phyloP scores from a whole-genome alignment of 192 early-diverging fungal genomes.

The Polychytrium aggregatum region DNA sequence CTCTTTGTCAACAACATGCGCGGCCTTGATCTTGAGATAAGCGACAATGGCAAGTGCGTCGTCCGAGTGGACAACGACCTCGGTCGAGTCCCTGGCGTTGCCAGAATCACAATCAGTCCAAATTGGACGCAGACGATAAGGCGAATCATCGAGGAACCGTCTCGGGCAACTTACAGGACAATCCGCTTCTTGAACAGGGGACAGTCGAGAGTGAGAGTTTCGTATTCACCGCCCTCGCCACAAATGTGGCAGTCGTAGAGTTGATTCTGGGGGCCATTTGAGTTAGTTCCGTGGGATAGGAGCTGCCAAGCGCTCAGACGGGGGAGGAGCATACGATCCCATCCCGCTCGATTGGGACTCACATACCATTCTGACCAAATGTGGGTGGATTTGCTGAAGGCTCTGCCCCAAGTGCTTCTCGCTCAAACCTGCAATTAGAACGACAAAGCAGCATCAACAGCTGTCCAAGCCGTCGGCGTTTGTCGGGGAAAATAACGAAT shows the following conservation, averaged over 20 bases:
- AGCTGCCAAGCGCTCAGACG: no score
- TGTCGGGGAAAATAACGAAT: no score
- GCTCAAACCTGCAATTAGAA: conserved; percentile 44
- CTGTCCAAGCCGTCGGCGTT: no score
- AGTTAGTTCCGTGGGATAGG: no score
- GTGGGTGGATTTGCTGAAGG: conserved; percentile 64
- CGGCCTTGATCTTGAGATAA: conserved; percentile 61
- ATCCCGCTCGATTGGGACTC: no score
- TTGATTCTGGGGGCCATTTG: conserved; percentile 36
- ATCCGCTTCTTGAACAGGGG: conserved; percentile 82
- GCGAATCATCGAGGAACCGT: no score
- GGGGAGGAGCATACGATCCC: no score
- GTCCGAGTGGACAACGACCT: conserved; percentile 66
- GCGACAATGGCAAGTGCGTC: conserved; percentile 73
- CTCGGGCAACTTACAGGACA: conserved; percentile 57
- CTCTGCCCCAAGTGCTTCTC: conserved; percentile 64
- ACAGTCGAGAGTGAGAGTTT: conserved; percentile 85
- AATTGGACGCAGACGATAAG: no score
- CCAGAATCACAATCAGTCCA: conserved; percentile 1
- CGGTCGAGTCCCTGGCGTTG: conserved; percentile 63
- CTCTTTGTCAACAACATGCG: conserved; percentile 58
- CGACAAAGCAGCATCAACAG: no score
- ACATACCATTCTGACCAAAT: conserved; percentile 57
- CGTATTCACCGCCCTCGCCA: conserved; percentile 97
- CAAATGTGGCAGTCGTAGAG: conserved; percentile 79